Evolutionary conservation across 2,329 filamentous ascomycete species (phyloP), one percentile per base, ranked within the genome.

Genomic region (Diaporthe ilicicola): DNA sequence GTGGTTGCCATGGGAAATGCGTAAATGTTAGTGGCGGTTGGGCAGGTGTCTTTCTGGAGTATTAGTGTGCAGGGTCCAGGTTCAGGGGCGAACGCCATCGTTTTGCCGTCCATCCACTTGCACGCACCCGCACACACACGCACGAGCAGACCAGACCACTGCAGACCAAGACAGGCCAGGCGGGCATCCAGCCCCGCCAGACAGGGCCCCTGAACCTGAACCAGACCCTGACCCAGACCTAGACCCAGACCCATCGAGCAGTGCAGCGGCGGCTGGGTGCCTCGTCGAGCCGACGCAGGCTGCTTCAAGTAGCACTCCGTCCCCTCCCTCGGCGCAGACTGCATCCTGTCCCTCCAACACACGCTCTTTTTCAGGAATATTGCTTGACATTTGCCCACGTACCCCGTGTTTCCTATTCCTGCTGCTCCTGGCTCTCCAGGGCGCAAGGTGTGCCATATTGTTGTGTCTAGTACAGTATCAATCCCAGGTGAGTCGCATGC

Each of bases 401-500:
- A 67, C 56, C 24, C n/a, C 54, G 48, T 50, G 67, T 73, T 67
- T 71, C 72, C 75, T 74, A 74, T 74, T 76, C 78, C 78, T 82
- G 81, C 78, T 81, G 82, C 80, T 79, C 82, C 83, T 83, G 83
- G 82, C 80, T 82, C 78, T 81, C 83, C 82, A 83, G 83, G 82
- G 79, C 80, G 79, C 82, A 81, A 79, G 79, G 79, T 81, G 77
- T 84, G 80, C 78, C 76, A 76, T 80, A 78, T 81, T 77, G 72
- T 79, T 79, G 75, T 80, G 77, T 74, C 76, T 75, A 78, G 81
- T 77, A 72, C 78, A 78, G 75, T 79, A 77, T 72, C 75, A 73
- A 74, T 76, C 74, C 9, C 73, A 81, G 77, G 80, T 81, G 74
- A 80, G 79, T 76, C 73, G 59, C 37, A 56, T 48, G 70, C 24